These are phyloP conservation scores for Beauveria brongniartii DNA, from an alignment of 2,329 filamentous ascomycete genomes.

Conservation along the genomic window DNA sequence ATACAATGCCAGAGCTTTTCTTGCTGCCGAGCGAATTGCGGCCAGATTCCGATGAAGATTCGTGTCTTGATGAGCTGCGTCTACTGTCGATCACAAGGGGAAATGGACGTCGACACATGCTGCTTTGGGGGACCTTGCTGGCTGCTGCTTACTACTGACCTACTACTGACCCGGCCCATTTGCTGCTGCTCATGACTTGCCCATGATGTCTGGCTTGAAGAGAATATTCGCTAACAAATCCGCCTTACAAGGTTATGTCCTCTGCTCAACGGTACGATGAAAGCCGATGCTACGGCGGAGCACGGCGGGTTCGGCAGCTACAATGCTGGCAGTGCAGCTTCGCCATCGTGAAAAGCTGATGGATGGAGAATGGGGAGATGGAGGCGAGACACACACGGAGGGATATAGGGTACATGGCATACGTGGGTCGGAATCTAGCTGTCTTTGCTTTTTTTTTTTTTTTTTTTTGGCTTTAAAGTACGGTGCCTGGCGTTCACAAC, in stretches of 20 bases:
- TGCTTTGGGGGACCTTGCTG: slow-evolving; percentile 11
- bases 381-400: not conserved
- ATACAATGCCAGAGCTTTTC: not conserved
- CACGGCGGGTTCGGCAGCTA: slow-evolving; percentile 53
- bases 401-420: not conserved
- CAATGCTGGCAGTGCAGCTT: slow-evolving; percentile 23
- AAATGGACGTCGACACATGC: not conserved
- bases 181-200: slow-evolving; percentile 13
- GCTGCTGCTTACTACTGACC: slow-evolving; percentile 1
- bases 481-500: not conserved
- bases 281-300: slow-evolving; percentile 46
- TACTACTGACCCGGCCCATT: not conserved
- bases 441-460: not conserved
- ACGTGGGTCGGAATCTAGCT: not conserved
- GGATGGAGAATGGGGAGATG: not conserved
- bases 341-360: not conserved
- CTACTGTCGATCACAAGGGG: not conserved
- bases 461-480: not conserved
- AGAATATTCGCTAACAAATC: slow-evolving; percentile 20
- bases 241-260: slow-evolving; percentile 60
- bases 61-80: not conserved
- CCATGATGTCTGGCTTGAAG: slow-evolving; percentile 15
- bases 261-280: slow-evolving; percentile 75
- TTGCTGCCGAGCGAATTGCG: not conserved
- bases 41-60: not conserved